Conservation (phyloP, 768 basidiomycete species). For the Trichaptum fuscoviolaceum region DNA sequence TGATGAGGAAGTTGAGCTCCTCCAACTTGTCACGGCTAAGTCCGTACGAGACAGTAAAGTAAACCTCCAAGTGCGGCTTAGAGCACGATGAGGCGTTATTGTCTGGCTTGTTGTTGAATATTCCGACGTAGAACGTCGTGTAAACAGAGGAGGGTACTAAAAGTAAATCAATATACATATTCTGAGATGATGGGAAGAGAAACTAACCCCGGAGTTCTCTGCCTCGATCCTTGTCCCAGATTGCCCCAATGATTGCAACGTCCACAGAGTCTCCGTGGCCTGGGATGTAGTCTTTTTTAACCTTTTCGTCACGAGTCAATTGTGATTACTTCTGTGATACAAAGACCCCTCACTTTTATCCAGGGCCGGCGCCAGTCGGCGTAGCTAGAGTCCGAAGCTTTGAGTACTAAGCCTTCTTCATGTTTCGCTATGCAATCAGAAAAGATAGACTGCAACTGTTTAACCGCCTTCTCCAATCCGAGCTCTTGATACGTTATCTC, state of each 20-base stretch:
- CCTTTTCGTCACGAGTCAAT: conserved; percentile 20
- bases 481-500: conserved; percentile 36
- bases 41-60: conserved; percentile 78
- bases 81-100: conserved; percentile 18
- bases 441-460: conserved; percentile 40
- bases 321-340: conserved; percentile 2
- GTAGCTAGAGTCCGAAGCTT: conserved; percentile 65
- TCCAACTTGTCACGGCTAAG: conserved; percentile 62
- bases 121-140: conserved; percentile 81
- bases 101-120: conserved; percentile 44
- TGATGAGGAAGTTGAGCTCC: conserved; percentile 63
- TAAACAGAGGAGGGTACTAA: conserved; percentile 64
- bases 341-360: conserved; percentile 58
- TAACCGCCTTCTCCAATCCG: conserved; percentile 15
- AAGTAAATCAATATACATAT: conserved; percentile 8
- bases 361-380: conserved; percentile 62
- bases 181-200: conserved; percentile 4
- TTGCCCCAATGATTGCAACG: conserved; percentile 69
- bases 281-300: conserved; percentile 86
- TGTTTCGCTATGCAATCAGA: conserved; percentile 43
- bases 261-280: conserved; percentile 80
- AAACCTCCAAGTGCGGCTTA: conserved; percentile 61
- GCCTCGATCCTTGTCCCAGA: conserved; percentile 77
- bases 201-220: conserved; percentile 65
- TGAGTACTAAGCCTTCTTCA: conserved; percentile 74